A percentile compares a stretch with the other conserved stretches of the same genome.
These are phyloP conservation scores for Monosporascus ibericus DNA, from an alignment of 2,329 filamentous ascomycete species.

Conservation along the genomic window DNA sequence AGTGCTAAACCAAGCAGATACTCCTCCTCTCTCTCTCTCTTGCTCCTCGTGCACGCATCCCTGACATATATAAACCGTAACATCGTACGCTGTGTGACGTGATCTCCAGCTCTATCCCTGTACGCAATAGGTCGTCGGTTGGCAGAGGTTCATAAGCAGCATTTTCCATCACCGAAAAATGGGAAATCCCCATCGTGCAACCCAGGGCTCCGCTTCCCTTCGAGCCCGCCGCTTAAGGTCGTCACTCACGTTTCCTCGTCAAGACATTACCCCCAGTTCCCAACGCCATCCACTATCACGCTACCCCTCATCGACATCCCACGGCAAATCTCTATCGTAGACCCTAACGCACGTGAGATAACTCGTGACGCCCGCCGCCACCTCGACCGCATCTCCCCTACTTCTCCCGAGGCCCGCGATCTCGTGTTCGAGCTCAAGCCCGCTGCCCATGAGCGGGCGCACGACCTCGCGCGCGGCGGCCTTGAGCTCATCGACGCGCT, in stretches of 20 bases:
- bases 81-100: not conserved
- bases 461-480: conserved; percentile 75
- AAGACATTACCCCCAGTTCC: not conserved
- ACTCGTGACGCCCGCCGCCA: conserved; percentile 15
- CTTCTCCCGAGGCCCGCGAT: conserved; percentile 35
- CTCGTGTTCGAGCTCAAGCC: conserved; percentile 71
- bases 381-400: conserved; percentile 5
- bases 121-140: too few species aligned
- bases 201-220: too few species aligned
- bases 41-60: not conserved
- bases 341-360: conserved; percentile 27
- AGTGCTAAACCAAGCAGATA: not conserved
- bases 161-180: too few species aligned
- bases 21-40: not conserved
- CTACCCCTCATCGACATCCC: conserved; percentile 21
- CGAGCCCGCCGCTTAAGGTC: too few species aligned
- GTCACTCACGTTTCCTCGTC: not conserved
- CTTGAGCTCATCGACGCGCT: conserved; percentile 84
- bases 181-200: too few species aligned
- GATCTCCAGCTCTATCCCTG: not conserved
- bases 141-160: too few species aligned
- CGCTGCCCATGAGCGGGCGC: conserved; percentile 78
- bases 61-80: not conserved
- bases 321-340: conserved; percentile 26
- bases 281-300: not conserved